These are phyloP conservation scores for Pterothamnion heteromorphum DNA, from an alignment of 31 red algal genomes.

Conservation along the genomic window DNA sequence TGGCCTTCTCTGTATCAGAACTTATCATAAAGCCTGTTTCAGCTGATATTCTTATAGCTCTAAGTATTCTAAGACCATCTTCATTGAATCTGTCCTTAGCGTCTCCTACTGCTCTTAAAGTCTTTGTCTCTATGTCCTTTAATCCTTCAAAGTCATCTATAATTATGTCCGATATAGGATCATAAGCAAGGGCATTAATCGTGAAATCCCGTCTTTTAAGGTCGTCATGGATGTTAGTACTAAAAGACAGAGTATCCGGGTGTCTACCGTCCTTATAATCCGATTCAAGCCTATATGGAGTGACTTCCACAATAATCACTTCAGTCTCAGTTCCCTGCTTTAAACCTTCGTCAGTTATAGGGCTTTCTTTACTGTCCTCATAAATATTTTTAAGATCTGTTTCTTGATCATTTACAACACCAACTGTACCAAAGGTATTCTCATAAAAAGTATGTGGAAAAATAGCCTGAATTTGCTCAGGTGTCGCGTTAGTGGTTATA, in stretches of 20 bases:
- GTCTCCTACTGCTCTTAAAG: not conserved
- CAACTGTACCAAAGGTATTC: constrained; percentile 13
- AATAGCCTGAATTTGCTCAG: not conserved
- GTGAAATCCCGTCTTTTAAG: constrained; percentile 5
- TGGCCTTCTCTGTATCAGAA: not conserved
- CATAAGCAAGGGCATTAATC: not conserved
- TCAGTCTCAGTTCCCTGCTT: too few relatives aligned
- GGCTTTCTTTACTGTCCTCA: not conserved
- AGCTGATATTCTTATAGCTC: not conserved
- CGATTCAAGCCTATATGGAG: not conserved
- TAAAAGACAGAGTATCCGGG: not conserved
- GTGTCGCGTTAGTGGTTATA: not conserved
- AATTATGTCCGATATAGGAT: not conserved
- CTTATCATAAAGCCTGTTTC: not conserved
- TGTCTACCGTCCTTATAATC: not conserved
- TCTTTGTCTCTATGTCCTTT: not conserved
- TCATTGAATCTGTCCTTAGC: not conserved
- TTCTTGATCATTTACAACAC: constrained; percentile 13
- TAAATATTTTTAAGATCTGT: not conserved
- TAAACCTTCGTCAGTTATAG: not conserved
- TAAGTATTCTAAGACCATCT: constrained; percentile 13
- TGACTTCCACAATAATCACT: not conserved
- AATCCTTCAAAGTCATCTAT: not conserved
- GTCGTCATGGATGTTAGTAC: not conserved
- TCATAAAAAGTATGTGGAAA: constrained; percentile 14